Percentiles rank a stretch among this genome's conserved stretches.
phyloP scores from a whole-genome alignment of 257 asterid genomes.

The Striga asiatica region DNA sequence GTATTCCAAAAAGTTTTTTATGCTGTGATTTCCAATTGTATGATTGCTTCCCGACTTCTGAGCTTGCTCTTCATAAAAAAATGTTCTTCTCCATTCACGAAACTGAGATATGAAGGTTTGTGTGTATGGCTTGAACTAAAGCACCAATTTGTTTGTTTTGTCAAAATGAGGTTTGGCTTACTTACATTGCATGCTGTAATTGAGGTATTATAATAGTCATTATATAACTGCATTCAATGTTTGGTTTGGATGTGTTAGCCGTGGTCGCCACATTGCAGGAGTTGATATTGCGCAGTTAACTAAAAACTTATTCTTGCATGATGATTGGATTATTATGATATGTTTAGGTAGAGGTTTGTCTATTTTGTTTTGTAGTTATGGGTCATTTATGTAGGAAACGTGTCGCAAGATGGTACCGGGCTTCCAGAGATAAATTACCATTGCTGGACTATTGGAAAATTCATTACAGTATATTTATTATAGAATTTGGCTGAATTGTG shows the following conservation, averaged over 20 bases:
- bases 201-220: slow-evolving; percentile 8
- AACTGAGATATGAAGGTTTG: slow-evolving; percentile 1
- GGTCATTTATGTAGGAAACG: slow-evolving; percentile 1
- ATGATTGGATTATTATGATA: neutral
- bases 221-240: neutral
- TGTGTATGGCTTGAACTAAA: slow-evolving; percentile 5
- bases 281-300: slow-evolving; percentile 8
- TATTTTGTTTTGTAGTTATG: slow-evolving; percentile 3
- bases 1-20: neutral
- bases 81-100: slow-evolving; percentile 7
- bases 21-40: slow-evolving; percentile 12
- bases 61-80: slow-evolving; percentile 9
- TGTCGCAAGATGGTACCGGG: slow-evolving; percentile 4
- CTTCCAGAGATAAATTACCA: neutral
- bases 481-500: neutral
- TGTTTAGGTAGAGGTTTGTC: neutral
- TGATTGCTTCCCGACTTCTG: slow-evolving; percentile 6
- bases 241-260: neutral
- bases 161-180: slow-evolving; percentile 9
- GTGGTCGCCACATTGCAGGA: neutral
- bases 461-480: neutral
- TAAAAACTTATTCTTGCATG: neutral
- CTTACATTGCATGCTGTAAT: slow-evolving; percentile 9
- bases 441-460: neutral
- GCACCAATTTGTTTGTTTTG: slow-evolving; percentile 12